Percentiles rank a stretch among this genome's conserved stretches.
Evolutionary conservation across 805 yeast species (phyloP).

Genomic region (Vanderwaltozyma tropicalis): DNA sequence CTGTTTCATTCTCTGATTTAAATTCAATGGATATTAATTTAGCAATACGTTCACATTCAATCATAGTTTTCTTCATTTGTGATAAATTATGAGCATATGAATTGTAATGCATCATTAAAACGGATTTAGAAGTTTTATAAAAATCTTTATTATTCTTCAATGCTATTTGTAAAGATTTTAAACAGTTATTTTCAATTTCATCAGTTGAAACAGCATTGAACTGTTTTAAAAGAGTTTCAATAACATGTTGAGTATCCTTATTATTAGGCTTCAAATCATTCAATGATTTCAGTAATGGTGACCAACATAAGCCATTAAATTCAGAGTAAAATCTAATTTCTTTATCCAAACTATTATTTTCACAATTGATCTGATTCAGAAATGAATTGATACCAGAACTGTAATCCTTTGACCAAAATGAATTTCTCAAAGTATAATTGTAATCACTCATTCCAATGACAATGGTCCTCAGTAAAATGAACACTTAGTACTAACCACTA

Average conservation of each 20-base stretch:
- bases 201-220: background rate
- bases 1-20: background rate
- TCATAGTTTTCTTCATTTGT: background rate
- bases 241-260: background rate
- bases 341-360: constrained; percentile 9
- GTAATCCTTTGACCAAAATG: constrained; percentile 28
- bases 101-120: constrained; percentile 1
- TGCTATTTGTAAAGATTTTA: constrained; percentile 4
- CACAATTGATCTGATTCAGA: constrained; percentile 10
- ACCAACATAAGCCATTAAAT: constrained; percentile 13
- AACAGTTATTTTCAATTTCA: constrained; percentile 4
- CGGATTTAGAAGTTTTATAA: constrained; percentile 5
- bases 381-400: constrained; percentile 22
- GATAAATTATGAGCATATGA: background rate
- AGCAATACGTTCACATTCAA: background rate
- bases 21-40: background rate
- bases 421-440: constrained; percentile 5
- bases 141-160: constrained; percentile 4
- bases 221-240: background rate
- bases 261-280: background rate
- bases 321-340: constrained; percentile 12
- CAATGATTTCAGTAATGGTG: constrained; percentile 3
- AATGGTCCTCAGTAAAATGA: no score
- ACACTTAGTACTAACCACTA: no score
- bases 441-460: background rate